Base-by-base conservation (phyloP, 768 basidiomycete species). In the Leccinum subtestaceum region DNA sequence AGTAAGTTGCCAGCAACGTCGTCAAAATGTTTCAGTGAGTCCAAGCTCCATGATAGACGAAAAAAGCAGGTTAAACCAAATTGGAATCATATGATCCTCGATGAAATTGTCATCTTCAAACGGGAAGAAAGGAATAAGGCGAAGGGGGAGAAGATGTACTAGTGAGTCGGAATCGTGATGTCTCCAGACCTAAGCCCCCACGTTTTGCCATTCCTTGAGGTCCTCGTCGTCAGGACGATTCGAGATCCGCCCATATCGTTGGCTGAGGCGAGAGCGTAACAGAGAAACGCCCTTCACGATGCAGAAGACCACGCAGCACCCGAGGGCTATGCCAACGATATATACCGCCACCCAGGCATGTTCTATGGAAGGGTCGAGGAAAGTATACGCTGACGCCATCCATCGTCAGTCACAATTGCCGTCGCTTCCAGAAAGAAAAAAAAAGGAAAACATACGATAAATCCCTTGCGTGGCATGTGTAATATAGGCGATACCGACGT, bases 401-500 rank as follows among this genome's bases (percentile, higher is more conserved):
- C 15, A 11, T 55, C 49, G 45, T 68, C 36, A 67, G 8, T 52
- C 7, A 15, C 31, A n/a, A 25, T 25, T 21, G n/a, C 17, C 34
- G 10, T 32, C 21, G 12, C 9, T 12, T 5, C 21, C n/a, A 27
- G 15, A 17, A 17, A 5, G 9, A 25, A 34, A 34, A 31, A 2
- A 53, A 77, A 23, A 3, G 3, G 0, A 0, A 17, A 40, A 70
- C 85, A 55, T 60, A 90, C 88, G 70, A 67, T 90, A 91, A 65
- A 87, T 80, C 0, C 82, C 81, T 65, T 87, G 85, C 0, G 81
- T 80, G 0, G 73, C 81, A 51, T 79, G 63, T 0, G 87, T 88
- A 55, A 91, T 79, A 63, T 90, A 91, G 11, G 88, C 88, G 1
- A 91, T 72, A 23, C 80, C 86, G 17, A 90, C 72, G 64, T 91